Evolutionary conservation across 306 rosid genomes (phyloP).

Genomic region (Ormosia semicastrata): DNA sequence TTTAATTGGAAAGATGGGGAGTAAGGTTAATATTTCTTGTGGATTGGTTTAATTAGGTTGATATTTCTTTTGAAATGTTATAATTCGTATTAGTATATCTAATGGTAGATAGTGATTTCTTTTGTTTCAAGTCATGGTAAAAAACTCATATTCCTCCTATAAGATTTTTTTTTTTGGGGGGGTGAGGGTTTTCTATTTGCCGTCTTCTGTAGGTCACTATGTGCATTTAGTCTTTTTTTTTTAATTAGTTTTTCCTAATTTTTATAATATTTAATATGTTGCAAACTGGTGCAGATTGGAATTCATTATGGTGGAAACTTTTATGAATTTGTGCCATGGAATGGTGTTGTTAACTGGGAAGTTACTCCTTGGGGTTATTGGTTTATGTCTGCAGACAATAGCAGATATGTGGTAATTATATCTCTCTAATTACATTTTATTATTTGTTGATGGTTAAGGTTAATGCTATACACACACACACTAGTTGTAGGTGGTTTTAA

Average conservation of each 20-base stretch:
- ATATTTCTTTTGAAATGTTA: conserved; percentile 4
- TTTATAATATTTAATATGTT: conserved; percentile 26
- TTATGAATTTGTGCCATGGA: conserved; percentile 96
- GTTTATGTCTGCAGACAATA: conserved; percentile 74
- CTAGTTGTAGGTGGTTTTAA: neutral
- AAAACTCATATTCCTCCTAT: neutral
- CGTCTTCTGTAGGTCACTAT: neutral
- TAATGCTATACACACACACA: too few relatives aligned
- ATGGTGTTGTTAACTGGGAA: conserved; percentile 80
- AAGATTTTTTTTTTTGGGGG: neutral
- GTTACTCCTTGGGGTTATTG: conserved; percentile 85
- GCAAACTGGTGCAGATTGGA: conserved; percentile 67
- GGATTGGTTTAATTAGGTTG: neutral
- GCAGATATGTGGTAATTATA: conserved; percentile 57
- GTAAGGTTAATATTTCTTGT: neutral
- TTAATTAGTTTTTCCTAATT: neutral
- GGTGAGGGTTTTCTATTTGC: neutral
- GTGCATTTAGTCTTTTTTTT: neutral
- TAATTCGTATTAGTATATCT: neutral
- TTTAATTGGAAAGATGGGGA: neutral
- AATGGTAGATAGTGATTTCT: neutral
- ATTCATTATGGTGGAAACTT: conserved; percentile 74
- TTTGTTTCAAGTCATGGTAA: neutral
- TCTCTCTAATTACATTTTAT: conserved; percentile 2
- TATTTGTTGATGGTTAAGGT: neutral